Conservation (phyloP, 371 early-diverging fungal species). For the Mortierella sp. region DNA sequence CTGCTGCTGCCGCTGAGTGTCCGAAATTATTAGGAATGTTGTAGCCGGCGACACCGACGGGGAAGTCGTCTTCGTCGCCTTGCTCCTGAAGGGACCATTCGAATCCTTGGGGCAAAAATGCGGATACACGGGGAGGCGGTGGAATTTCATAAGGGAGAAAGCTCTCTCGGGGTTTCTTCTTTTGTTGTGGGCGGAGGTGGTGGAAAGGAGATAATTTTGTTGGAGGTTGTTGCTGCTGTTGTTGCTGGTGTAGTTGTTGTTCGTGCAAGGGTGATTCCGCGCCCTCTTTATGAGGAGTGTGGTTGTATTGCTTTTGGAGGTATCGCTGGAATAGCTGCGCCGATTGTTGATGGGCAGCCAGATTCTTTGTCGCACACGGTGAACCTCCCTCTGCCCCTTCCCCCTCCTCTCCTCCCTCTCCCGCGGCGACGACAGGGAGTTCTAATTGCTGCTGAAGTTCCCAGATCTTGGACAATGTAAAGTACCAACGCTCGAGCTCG, state of each 20-base stretch:
- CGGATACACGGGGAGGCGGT: conserved; percentile 32
- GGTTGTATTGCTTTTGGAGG: conserved; percentile 32
- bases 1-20: background rate
- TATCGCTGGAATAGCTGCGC: conserved; percentile 42
- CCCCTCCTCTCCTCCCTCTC: background rate
- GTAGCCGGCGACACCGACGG: background rate
- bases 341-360: conserved; percentile 48
- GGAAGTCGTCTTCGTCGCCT: conserved; percentile 24
- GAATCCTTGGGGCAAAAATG: conserved; percentile 32
- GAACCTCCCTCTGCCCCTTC: background rate
- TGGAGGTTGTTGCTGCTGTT: conserved; percentile 1
- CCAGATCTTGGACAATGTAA: conserved; percentile 40
- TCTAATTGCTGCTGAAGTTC: conserved; percentile 13
- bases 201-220: background rate
- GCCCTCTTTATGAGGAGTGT: background rate
- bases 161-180: conserved; percentile 22
- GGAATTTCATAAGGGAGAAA: conserved; percentile 33
- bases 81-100: conserved; percentile 38
- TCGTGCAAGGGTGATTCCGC: background rate
- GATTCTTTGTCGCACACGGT: conserved; percentile 17
- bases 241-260: conserved; percentile 6
- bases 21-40: background rate
- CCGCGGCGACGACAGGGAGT: background rate
- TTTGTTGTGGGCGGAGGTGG: conserved; percentile 21
- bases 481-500: conserved; percentile 36